Conservation (phyloP, 192 early-diverging fungal genomes). For the Linnemannia exigua region DNA sequence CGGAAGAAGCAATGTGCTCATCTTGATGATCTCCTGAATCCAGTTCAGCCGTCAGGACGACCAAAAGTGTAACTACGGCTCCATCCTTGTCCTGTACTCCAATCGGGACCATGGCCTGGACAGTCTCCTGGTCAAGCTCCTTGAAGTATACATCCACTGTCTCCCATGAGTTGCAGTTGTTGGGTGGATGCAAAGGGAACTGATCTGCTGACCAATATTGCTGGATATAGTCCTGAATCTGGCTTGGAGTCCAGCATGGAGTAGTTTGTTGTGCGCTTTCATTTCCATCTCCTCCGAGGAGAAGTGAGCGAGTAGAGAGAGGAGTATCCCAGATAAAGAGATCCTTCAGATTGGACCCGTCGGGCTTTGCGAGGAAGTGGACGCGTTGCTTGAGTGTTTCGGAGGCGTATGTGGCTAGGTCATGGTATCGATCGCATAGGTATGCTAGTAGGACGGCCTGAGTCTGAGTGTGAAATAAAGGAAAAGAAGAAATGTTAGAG, state of each 20-base stretch:
- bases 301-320: slow-evolving; percentile 3
- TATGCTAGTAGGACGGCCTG: slow-evolving; percentile 28
- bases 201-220: slow-evolving; percentile 49
- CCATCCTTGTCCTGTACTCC: slow-evolving; percentile 5
- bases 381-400: slow-evolving; percentile 46
- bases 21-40: not conserved
- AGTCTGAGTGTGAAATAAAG: slow-evolving; percentile 6
- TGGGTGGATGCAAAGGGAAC: slow-evolving; percentile 33
- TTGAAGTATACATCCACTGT: slow-evolving; percentile 10
- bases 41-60: slow-evolving; percentile 7
- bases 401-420: slow-evolving; percentile 39
- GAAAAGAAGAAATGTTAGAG: not conserved
- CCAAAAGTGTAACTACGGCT: not conserved
- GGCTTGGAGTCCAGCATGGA: not conserved
- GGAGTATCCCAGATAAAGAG: slow-evolving; percentile 45
- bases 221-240: slow-evolving; percentile 25
- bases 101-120: slow-evolving; percentile 45
- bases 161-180: slow-evolving; percentile 25
- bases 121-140: slow-evolving; percentile 30
- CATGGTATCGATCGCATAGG: slow-evolving; percentile 41
- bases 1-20: not conserved
- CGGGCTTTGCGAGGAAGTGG: slow-evolving; percentile 43
- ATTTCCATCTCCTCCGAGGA: too few species aligned
- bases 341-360: slow-evolving; percentile 43
- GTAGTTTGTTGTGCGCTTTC: not conserved